Percentiles rank a stretch among this genome's conserved stretches.
Evolutionary conservation across 495 filamentous ascomycete species (phyloP).

Genomic region (Neurospora sp.): DNA sequence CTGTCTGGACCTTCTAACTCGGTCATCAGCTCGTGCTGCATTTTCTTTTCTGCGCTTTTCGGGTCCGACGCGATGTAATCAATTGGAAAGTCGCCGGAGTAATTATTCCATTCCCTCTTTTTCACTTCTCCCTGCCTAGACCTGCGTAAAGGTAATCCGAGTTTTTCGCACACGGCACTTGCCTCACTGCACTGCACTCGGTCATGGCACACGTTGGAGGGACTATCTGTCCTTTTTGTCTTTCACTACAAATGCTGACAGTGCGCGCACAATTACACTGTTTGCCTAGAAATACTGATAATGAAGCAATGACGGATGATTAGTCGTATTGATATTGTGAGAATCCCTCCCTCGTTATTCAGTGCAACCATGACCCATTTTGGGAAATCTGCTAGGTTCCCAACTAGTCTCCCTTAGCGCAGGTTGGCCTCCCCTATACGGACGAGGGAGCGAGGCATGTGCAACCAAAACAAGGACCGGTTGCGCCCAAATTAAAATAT

Average conservation of each 20-base stretch:
- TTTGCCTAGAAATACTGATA: neutral
- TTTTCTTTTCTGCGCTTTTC: neutral
- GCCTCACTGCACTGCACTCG: neutral
- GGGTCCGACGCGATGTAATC: neutral
- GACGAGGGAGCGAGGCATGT: neutral
- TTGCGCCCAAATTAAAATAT: neutral
- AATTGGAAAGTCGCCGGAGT: neutral
- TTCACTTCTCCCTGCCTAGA: neutral
- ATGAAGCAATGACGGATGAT: neutral
- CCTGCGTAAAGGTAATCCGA: neutral
- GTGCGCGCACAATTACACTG: neutral
- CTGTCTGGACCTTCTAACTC: neutral
- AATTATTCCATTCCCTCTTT: neutral
- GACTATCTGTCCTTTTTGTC: neutral
- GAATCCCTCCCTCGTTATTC: neutral
- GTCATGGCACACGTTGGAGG: neutral
- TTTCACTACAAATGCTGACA: neutral
- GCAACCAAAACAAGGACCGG: neutral
- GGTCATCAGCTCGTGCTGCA: neutral
- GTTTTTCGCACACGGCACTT: neutral
- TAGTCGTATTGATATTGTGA: neutral
- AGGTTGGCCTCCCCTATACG: neutral
- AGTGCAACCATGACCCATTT: neutral
- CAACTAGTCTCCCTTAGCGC: neutral
- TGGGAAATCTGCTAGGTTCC: neutral